These are phyloP conservation scores for Cyberlindnera euphorbiiphila DNA, from an alignment of 805 yeast species.

Conservation along the genomic window DNA sequence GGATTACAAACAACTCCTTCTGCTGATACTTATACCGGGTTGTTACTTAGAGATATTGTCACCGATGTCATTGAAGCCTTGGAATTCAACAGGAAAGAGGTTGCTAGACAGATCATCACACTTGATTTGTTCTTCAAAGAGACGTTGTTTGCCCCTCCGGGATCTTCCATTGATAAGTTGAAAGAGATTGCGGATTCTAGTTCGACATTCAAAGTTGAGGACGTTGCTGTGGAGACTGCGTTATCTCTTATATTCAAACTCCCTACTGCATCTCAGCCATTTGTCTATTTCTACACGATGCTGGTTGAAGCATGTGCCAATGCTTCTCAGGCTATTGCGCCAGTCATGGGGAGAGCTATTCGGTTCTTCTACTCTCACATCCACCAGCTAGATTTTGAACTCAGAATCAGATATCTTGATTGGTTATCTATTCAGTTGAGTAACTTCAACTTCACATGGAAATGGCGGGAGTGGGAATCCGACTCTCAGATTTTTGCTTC, in stretches of 20 bases:
- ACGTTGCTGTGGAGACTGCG: slow-evolving; percentile 78
- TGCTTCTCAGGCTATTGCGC: slow-evolving; percentile 82
- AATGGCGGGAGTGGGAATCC: slow-evolving; percentile 90
- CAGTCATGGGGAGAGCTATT: slow-evolving; percentile 89
- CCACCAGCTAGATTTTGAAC: slow-evolving; percentile 68
- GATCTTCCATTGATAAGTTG: slow-evolving; percentile 72
- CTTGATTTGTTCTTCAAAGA: slow-evolving; percentile 69
- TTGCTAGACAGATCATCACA: slow-evolving; percentile 75
- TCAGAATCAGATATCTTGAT: slow-evolving; percentile 67
- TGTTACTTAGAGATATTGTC: slow-evolving; percentile 70
- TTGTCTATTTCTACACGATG: slow-evolving; percentile 78
- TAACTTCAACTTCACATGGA: slow-evolving; percentile 94
- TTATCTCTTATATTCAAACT: slow-evolving; percentile 73
- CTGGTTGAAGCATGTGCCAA: slow-evolving; percentile 83
- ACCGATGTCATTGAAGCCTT: slow-evolving; percentile 72
- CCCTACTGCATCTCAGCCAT: slow-evolving; percentile 62
- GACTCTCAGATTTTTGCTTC: slow-evolving; percentile 47
- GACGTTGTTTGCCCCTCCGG: slow-evolving; percentile 64
- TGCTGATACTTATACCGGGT: slow-evolving; percentile 45
- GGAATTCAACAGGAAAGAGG: slow-evolving; percentile 87
- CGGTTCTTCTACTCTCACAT: slow-evolving; percentile 73
- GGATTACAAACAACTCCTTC: slow-evolving; percentile 68
- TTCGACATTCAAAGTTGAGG: slow-evolving; percentile 90
- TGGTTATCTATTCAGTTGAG: slow-evolving; percentile 94
- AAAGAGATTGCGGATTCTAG: slow-evolving; percentile 34